These are phyloP conservation scores for Dictyostelium citrinum DNA, from an alignment of 78 protist genomes.

Conservation along the genomic window DNA sequence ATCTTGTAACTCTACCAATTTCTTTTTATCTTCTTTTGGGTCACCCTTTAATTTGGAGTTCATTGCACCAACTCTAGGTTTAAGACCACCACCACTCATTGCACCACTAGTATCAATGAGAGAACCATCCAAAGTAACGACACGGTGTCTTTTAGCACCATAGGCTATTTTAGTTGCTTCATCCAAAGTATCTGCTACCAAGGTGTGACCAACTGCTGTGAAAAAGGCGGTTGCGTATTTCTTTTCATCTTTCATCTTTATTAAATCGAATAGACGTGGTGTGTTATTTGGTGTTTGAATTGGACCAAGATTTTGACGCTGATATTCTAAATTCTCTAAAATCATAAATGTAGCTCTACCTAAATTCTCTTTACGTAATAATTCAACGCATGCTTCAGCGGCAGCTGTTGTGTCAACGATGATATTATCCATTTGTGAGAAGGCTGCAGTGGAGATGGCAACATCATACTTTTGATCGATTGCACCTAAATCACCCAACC, in stretches of 20 bases:
- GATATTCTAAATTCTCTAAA: conserved; percentile 88
- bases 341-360: conserved; percentile 98
- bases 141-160: conserved; percentile 85
- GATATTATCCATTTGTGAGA: conserved; percentile 82
- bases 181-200: conserved; percentile 86
- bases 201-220: conserved; percentile 95
- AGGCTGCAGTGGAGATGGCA: conserved; percentile 95
- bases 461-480: conserved; percentile 95
- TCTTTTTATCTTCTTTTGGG: conserved; percentile 40
- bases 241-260: conserved; percentile 51
- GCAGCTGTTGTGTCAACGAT: conserved; percentile 93
- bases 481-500: conserved; percentile 98
- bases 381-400: conserved; percentile 81
- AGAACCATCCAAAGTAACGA: conserved; percentile 97
- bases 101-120: conserved; percentile 97
- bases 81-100: conserved; percentile 98
- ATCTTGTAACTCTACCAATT: not conserved
- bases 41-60: not conserved
- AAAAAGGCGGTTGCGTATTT: conserved; percentile 90
- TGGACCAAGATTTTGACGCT: not conserved
- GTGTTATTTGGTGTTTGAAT: conserved; percentile 45
- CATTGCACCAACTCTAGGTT: conserved; percentile 87
- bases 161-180: conserved; percentile 89
- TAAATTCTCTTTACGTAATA: conserved; percentile 66
- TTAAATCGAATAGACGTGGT: conserved; percentile 82